Conservation (phyloP, 805 yeast species). For the Myxozyma monticola region DNA sequence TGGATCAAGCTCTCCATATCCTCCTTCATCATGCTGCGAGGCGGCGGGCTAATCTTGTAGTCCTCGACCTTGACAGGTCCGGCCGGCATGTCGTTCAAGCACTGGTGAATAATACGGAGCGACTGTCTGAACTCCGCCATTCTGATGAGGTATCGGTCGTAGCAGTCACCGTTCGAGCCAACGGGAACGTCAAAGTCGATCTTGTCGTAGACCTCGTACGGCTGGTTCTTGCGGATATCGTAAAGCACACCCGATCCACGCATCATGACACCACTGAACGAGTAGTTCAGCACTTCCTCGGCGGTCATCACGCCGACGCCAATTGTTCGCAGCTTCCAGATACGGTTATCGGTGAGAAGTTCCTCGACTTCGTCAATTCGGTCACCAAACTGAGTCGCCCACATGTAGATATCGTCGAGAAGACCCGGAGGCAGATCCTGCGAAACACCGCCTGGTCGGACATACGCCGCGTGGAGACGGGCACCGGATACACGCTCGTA, state of each 20-base stretch:
- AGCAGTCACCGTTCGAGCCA: conserved; percentile 85
- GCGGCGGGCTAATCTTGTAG: conserved; percentile 79
- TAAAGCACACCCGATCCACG: conserved; percentile 89
- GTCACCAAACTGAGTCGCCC: conserved; percentile 96
- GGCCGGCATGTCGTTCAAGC: conserved; percentile 87
- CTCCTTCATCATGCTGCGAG: conserved; percentile 79
- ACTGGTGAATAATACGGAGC: conserved; percentile 82
- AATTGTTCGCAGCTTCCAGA: conserved; percentile 84
- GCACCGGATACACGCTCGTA: conserved; percentile 91
- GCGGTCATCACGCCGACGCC: conserved; percentile 81
- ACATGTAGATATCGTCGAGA: conserved; percentile 88
- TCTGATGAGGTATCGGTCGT: conserved; percentile 82
- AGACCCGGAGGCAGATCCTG: conserved; percentile 85
- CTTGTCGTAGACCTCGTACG: conserved; percentile 84
- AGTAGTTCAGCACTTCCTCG: conserved; percentile 81
- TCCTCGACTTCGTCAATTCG: conserved; percentile 89
- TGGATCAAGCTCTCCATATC: conserved; percentile 92
- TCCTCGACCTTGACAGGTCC: conserved; percentile 92
- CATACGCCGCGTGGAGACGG: conserved; percentile 82
- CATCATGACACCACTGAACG: conserved; percentile 82
- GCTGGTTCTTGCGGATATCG: conserved; percentile 82
- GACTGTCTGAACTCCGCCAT: conserved; percentile 94
- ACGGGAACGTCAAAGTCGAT: conserved; percentile 88
- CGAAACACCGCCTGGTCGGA: conserved; percentile 89
- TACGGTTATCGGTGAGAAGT: conserved; percentile 83